Percentiles rank a stretch among this genome's conserved stretches.
phyloP scores from a whole-genome alignment of 306 rosid genomes.

The Senna tora region DNA sequence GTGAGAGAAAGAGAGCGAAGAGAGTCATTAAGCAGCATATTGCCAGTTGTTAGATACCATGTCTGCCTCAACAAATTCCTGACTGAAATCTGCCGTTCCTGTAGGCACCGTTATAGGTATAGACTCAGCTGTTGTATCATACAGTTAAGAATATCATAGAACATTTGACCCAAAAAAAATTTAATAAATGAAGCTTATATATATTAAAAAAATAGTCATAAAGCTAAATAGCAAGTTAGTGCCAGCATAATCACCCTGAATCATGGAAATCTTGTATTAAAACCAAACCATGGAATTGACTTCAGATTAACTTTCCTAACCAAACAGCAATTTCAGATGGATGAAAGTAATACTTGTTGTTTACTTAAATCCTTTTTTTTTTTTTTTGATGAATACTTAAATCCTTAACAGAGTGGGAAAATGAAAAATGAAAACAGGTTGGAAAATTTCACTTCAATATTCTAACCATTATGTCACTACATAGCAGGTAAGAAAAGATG shows the following conservation, averaged over 20 bases:
- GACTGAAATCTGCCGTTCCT: conserved; percentile 36
- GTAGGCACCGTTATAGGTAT: conserved; percentile 36
- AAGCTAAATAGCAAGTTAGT: neutral
- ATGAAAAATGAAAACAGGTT: neutral
- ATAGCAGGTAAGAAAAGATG: neutral
- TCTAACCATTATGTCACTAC: neutral
- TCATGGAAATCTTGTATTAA: conserved; percentile 1
- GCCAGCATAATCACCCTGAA: conserved; percentile 4
- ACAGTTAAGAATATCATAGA: conserved; percentile 36
- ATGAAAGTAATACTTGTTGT: conserved; percentile 15
- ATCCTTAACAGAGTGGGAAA: neutral
- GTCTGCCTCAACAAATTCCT: conserved; percentile 40
- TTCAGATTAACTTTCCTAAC: neutral
- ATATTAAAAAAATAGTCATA: too few species aligned
- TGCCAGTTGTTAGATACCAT: conserved; percentile 40
- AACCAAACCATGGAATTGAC: neutral
- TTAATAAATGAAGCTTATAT: neutral
- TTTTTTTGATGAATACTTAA: too few species aligned
- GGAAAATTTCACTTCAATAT: neutral
- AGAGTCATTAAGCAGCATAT: neutral
- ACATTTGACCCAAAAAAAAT: too few species aligned
- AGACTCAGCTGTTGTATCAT: conserved; percentile 47
- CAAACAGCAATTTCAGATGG: neutral
- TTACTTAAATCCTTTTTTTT: conserved; percentile 3
- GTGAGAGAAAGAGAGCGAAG: neutral